Percentiles rank a stretch among this genome's conserved stretches.
phyloP scores from a whole-genome alignment of 1,139 yeast genomes.

The Candida glucosophila region DNA sequence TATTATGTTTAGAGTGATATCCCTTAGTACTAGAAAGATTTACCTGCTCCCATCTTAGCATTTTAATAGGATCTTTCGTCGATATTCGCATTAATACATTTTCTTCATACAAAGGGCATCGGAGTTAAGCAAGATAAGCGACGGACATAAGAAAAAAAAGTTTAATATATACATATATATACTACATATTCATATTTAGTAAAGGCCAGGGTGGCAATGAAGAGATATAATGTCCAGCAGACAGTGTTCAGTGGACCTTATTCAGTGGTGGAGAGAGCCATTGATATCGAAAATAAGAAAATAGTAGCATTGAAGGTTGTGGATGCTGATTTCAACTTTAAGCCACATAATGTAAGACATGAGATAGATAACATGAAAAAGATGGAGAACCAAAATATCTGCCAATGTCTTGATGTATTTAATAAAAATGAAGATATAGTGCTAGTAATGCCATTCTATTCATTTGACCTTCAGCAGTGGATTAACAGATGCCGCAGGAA shows the following conservation, averaged over 20 bases:
- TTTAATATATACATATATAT: too few species aligned
- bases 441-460: constrained; percentile 26
- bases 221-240: constrained; percentile 12
- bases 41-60: too few species aligned
- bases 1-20: too few species aligned
- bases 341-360: constrained; percentile 31
- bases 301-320: constrained; percentile 30
- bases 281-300: constrained; percentile 6
- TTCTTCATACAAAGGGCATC: too few species aligned
- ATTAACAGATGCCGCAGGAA: constrained; percentile 11
- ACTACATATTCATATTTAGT: too few species aligned
- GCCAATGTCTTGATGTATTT: constrained; percentile 16
- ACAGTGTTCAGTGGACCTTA: constrained; percentile 27
- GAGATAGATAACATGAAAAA: constrained; percentile 22
- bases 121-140: too few species aligned
- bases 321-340: constrained; percentile 26
- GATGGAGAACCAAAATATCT: constrained; percentile 15
- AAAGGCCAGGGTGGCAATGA: constrained; percentile 3
- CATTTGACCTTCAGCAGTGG: constrained; percentile 17
- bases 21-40: too few species aligned
- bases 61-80: too few species aligned
- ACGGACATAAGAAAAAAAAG: too few species aligned
- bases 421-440: constrained; percentile 24
- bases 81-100: too few species aligned
- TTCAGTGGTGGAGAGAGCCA: constrained; percentile 25